A percentile compares a stretch with the other conserved stretches of the same genome.
These are phyloP conservation scores for Cystofilobasidium ferigula DNA, from an alignment of 768 basidiomycete genomes.

Conservation along the genomic window DNA sequence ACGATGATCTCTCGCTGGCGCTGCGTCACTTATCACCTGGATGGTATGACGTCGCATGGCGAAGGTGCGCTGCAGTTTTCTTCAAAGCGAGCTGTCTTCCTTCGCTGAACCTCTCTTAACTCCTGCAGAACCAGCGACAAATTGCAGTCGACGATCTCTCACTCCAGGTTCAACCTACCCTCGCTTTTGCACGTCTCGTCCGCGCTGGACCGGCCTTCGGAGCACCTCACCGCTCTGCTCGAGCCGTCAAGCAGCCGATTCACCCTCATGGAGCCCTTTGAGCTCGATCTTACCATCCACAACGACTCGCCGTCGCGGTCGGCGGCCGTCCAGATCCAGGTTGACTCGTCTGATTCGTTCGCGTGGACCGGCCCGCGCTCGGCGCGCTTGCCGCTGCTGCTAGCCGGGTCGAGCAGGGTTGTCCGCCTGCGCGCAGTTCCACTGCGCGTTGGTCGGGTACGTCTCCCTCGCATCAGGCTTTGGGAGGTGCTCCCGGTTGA, in stretches of 20 bases:
- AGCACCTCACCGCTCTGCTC: constrained; percentile 47
- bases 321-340: constrained; percentile 57
- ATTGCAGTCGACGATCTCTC: not conserved
- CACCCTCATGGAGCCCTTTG: constrained; percentile 40
- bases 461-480: constrained; percentile 26
- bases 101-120: not conserved
- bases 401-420: constrained; percentile 46
- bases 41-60: constrained; percentile 17
- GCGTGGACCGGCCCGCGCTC: constrained; percentile 65
- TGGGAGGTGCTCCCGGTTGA: constrained; percentile 24
- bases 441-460: constrained; percentile 20
- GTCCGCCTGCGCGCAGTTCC: constrained; percentile 1
- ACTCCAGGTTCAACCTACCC: constrained; percentile 16
- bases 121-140: not conserved
- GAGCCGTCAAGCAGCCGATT: constrained; percentile 39
- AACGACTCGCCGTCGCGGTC: constrained; percentile 57
- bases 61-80: not conserved
- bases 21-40: constrained; percentile 6
- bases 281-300: constrained; percentile 44
- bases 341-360: constrained; percentile 68
- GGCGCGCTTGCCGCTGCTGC: constrained; percentile 57
- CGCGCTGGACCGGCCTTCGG: constrained; percentile 37
- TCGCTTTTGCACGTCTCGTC: not conserved
- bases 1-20: constrained; percentile 11
- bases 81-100: not conserved